Evolutionary conservation across 83 land plant genomes (phyloP).

Genomic region (Picea abies): DNA sequence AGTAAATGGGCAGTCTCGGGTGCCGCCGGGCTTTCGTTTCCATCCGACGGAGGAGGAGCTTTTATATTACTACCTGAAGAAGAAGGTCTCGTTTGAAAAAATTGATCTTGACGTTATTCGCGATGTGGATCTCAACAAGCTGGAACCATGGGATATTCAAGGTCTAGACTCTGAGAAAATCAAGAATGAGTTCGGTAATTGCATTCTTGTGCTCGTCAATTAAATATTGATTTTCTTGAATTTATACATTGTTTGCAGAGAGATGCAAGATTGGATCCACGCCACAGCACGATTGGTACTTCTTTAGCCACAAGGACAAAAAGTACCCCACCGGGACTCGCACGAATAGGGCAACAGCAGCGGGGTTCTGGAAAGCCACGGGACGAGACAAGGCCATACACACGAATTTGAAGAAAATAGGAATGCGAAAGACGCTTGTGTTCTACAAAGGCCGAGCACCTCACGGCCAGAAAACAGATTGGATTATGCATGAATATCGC

Average conservation of each 20-base stretch:
- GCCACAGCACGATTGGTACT: constrained; percentile 57
- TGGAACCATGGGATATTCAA: constrained; percentile 81
- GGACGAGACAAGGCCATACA: constrained; percentile 51
- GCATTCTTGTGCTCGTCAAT: not conserved
- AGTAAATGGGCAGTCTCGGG: constrained; percentile 64
- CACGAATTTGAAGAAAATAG: constrained; percentile 41
- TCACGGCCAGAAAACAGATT: constrained; percentile 57
- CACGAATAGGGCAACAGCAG: constrained; percentile 51
- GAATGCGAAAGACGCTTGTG: constrained; percentile 54
- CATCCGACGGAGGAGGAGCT: constrained; percentile 84
- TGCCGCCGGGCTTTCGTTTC: constrained; percentile 69
- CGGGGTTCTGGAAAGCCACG: constrained; percentile 64
- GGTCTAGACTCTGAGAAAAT: constrained; percentile 28
- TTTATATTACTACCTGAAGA: constrained; percentile 65
- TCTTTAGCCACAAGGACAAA: constrained; percentile 59
- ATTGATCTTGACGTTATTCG: constrained; percentile 79
- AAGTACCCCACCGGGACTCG: constrained; percentile 53
- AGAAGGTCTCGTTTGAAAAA: constrained; percentile 71
- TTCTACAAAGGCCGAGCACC: constrained; percentile 60
- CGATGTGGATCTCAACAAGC: constrained; percentile 77
- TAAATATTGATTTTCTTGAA: not conserved
- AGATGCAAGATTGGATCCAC: constrained; percentile 47
- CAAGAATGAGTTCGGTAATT: not conserved
- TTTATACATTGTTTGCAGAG: constrained; percentile 22
- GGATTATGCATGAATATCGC: constrained; percentile 64